Conservation (phyloP, 2,329 filamentous ascomycete genomes). For the Fusarium torreyae region DNA sequence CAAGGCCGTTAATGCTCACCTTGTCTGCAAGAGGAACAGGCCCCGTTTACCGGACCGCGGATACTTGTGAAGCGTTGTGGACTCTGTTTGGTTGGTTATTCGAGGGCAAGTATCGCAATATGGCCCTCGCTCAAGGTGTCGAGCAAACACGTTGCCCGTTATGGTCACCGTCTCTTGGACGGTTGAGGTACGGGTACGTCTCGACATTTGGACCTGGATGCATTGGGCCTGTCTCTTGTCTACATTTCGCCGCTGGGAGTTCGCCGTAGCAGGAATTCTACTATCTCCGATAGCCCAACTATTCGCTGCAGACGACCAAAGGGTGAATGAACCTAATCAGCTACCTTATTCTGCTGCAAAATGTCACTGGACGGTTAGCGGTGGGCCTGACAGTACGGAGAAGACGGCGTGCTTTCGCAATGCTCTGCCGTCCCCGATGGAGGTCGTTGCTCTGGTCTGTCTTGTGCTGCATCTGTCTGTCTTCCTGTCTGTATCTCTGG, state of each 20-base stretch:
- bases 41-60: conserved; percentile 23
- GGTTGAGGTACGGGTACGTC: conserved; percentile 2
- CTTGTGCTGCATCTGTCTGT: conserved; percentile 6
- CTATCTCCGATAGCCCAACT: conserved; percentile 2
- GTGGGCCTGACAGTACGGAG: conserved; percentile 14
- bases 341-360: conserved; percentile 8
- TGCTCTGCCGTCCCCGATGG: conserved; percentile 24
- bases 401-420: not conserved
- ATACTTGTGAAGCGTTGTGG: conserved; percentile 25
- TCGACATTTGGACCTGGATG: not conserved
- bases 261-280: conserved; percentile 22
- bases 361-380: conserved; percentile 34
- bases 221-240: not conserved
- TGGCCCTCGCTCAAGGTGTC: conserved; percentile 22
- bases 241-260: conserved; percentile 8
- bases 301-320: conserved; percentile 3
- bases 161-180: conserved; percentile 13
- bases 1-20: conserved; percentile 27
- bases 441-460: conserved; percentile 16
- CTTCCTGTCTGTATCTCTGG: conserved; percentile 7
- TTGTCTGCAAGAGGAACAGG: conserved; percentile 32
- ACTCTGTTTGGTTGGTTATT: conserved; percentile 3
- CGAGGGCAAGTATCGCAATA: conserved; percentile 27
- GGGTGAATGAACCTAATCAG: conserved; percentile 11
- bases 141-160: conserved; percentile 22